phyloP scores from a whole-genome alignment of 1,139 yeast species.

The Candida tunisiensis region DNA sequence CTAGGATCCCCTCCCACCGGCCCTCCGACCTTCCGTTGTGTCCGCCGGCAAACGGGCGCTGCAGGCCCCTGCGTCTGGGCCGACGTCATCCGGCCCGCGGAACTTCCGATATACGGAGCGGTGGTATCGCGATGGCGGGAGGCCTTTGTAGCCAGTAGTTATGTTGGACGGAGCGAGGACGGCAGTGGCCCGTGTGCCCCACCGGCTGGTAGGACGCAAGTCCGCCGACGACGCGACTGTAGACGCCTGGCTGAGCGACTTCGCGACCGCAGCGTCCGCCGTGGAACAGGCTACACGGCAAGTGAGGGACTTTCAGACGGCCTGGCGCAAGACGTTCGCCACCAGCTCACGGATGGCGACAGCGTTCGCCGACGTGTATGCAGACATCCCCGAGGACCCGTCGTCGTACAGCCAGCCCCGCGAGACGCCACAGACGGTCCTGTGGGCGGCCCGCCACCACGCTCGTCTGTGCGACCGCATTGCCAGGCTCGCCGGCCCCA shows the following conservation, averaged over 20 bases:
- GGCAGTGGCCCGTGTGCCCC: constrained; percentile 22
- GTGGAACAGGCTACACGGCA: constrained; percentile 25
- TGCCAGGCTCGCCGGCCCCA: constrained; percentile 10
- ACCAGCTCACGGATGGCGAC: constrained; percentile 20
- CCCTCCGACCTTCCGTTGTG: too few relatives aligned
- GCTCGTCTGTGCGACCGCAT: constrained; percentile 9
- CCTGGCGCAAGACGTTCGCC: constrained; percentile 26
- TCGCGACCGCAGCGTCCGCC: constrained; percentile 28
- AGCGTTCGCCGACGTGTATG: constrained; percentile 20
- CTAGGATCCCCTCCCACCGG: too few relatives aligned
- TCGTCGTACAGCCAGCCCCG: constrained; percentile 13
- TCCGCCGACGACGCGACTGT: constrained; percentile 31
- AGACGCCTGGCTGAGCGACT: constrained; percentile 30
- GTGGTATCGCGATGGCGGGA: too few relatives aligned
- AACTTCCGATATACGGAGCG: too few relatives aligned
- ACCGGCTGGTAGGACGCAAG: constrained; percentile 18
- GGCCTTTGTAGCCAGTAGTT: too few relatives aligned
- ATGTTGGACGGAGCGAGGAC: constrained; percentile 21
- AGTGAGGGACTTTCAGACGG: constrained; percentile 18
- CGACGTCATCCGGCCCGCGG: too few relatives aligned
- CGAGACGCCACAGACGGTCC: constrained; percentile 26
- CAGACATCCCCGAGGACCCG: constrained; percentile 17
- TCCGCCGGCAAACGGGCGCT: too few relatives aligned
- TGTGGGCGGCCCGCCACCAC: constrained; percentile 14
- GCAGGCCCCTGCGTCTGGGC: too few relatives aligned